Conservation (phyloP, 805 yeast species). For the Cyberlindnera bimundalis region DNA sequence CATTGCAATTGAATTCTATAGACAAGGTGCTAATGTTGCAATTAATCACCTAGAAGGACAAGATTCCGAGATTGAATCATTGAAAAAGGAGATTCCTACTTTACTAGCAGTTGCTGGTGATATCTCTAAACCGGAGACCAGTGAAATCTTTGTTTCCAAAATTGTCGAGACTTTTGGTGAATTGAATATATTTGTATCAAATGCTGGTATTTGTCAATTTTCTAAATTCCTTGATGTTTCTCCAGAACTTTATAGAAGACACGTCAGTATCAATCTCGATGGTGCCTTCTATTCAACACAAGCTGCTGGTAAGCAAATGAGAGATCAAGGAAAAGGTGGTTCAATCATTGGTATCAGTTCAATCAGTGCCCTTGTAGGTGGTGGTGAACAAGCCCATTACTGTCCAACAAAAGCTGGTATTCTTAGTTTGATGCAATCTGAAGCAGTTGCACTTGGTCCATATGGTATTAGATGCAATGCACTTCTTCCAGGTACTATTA, state of each 20-base stretch:
- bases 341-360: conserved; percentile 43
- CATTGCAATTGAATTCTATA: conserved; percentile 39
- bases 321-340: conserved; percentile 44
- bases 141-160: conserved; percentile 29
- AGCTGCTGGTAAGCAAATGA: conserved; percentile 45
- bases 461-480: conserved; percentile 44
- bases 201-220: conserved; percentile 45
- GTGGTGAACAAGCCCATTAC: conserved; percentile 43
- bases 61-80: conserved; percentile 17
- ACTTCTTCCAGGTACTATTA: conserved; percentile 43
- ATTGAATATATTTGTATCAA: conserved; percentile 40
- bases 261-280: conserved; percentile 39
- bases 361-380: conserved; percentile 44
- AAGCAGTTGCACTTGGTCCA: conserved; percentile 41
- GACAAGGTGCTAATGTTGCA: conserved; percentile 40
- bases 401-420: conserved; percentile 49
- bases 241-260: conserved; percentile 34
- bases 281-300: conserved; percentile 45
- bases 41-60: conserved; percentile 32
- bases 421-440: conserved; percentile 40
- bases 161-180: conserved; percentile 38
- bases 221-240: conserved; percentile 39
- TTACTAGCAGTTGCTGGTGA: conserved; percentile 42
- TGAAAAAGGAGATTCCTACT: conserved; percentile 19
- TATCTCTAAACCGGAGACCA: conserved; percentile 38